These are phyloP conservation scores for Forsythia suspensa DNA, from an alignment of 257 asterid species.

Conservation along the genomic window DNA sequence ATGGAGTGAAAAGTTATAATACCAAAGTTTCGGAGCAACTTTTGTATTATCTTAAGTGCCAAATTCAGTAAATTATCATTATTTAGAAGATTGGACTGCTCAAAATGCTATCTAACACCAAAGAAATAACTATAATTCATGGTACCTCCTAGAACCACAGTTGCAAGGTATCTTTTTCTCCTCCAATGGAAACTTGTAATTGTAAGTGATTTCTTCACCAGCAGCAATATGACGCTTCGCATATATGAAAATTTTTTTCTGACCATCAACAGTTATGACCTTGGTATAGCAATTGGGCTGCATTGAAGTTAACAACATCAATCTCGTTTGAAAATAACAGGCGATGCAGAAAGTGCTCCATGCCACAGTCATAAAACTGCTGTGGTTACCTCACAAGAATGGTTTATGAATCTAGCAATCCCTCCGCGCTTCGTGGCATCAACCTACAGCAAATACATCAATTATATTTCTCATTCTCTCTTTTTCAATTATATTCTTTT, in stretches of 20 bases:
- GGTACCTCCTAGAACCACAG: constrained; percentile 90
- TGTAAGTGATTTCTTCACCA: constrained; percentile 94
- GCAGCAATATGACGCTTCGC: constrained; percentile 91
- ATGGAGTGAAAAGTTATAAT: neutral
- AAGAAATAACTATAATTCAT: constrained; percentile 11
- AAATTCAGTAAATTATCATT: constrained; percentile 9
- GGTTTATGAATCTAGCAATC: constrained; percentile 92
- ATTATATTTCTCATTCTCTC: constrained; percentile 4
- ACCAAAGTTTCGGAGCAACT: neutral
- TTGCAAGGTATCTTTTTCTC: constrained; percentile 97
- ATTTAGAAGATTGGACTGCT: constrained; percentile 3
- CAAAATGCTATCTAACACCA: constrained; percentile 1
- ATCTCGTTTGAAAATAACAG: constrained; percentile 19
- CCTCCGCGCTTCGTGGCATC: constrained; percentile 99
- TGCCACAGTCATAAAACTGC: constrained; percentile 16
- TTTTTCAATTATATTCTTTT: constrained; percentile 4
- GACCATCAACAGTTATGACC: constrained; percentile 95
- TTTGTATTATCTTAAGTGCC: neutral
- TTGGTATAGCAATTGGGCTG: constrained; percentile 99
- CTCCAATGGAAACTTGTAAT: constrained; percentile 96
- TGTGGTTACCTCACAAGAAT: constrained; percentile 91
- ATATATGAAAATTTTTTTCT: constrained; percentile 92
- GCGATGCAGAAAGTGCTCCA: constrained; percentile 9
- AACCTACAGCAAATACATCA: constrained; percentile 54
- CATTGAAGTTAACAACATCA: constrained; percentile 28